Evolutionary conservation across 1,139 yeast species (phyloP).

Genomic region (Taphrina flavorubra): DNA sequence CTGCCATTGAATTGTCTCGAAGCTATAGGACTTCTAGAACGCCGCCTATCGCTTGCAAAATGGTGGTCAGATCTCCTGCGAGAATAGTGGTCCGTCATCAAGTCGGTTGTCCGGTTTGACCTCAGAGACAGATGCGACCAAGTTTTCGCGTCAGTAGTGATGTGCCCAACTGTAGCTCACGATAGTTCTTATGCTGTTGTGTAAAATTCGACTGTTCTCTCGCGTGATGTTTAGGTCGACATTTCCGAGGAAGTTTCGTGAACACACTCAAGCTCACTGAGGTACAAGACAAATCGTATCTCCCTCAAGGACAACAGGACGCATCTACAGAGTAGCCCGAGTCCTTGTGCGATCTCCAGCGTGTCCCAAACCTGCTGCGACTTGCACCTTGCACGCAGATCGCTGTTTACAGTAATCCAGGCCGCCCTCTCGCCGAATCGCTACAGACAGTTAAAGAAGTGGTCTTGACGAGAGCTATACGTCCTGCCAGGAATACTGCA

Average conservation of each 20-base stretch:
- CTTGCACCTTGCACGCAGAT: not conserved
- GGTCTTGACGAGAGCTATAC: no score
- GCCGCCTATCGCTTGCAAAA: slow-evolving; percentile 5
- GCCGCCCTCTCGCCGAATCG: not conserved
- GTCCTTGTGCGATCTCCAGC: not conserved
- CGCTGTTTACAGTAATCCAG: not conserved
- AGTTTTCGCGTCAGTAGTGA: not conserved
- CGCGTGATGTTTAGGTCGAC: no score
- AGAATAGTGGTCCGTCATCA: slow-evolving; percentile 1
- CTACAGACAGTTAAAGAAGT: no score
- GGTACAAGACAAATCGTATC: not conserved
- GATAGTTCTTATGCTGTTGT: not conserved
- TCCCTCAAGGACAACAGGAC: no score
- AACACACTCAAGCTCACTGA: no score
- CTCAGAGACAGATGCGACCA: not conserved
- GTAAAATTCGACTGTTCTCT: no score
- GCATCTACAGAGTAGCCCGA: not conserved
- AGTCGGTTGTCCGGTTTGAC: not conserved
- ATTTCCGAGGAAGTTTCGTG: no score
- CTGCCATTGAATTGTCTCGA: not conserved
- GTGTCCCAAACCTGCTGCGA: not conserved
- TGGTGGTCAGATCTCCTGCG: slow-evolving; percentile 12
- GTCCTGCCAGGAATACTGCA: no score
- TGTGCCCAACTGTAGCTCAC: not conserved
- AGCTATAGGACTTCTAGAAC: slow-evolving; percentile 19